Evolutionary conservation across 305 asterid genomes (phyloP).

Genomic region (Fraxinus nigra): DNA sequence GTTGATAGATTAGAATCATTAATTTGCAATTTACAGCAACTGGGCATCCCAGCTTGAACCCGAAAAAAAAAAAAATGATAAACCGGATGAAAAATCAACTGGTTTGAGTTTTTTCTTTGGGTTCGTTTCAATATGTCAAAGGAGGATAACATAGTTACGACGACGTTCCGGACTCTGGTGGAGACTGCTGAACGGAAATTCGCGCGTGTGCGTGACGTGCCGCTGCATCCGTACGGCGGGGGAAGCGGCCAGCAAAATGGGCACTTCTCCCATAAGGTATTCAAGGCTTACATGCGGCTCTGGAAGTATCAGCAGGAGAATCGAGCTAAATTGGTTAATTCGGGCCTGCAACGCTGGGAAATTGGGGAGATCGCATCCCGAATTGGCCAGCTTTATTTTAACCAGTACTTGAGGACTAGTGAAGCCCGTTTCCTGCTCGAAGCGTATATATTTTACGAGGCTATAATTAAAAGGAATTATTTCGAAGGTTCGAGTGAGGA

Average conservation of each 20-base stretch:
- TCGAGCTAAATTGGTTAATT: slow-evolving; percentile 58
- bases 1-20: neutral
- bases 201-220: slow-evolving; percentile 91
- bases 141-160: slow-evolving; percentile 45
- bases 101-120: slow-evolving; percentile 9
- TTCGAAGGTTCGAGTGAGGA: slow-evolving; percentile 79
- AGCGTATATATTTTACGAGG: slow-evolving; percentile 88
- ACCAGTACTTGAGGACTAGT: slow-evolving; percentile 91
- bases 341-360: slow-evolving; percentile 94
- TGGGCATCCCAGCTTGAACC: slow-evolving; percentile 3
- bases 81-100: slow-evolving; percentile 19
- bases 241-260: slow-evolving; percentile 47
- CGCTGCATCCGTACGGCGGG: slow-evolving; percentile 67
- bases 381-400: slow-evolving; percentile 85
- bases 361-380: slow-evolving; percentile 99
- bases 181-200: slow-evolving; percentile 90
- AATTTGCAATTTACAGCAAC: slow-evolving; percentile 17
- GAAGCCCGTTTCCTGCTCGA: slow-evolving; percentile 86
- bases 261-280: slow-evolving; percentile 78
- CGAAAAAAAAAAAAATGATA: slow-evolving; percentile 30
- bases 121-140: slow-evolving; percentile 39
- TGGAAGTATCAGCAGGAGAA: slow-evolving; percentile 95
- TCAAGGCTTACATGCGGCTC: slow-evolving; percentile 75
- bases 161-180: slow-evolving; percentile 58
- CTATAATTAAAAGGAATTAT: slow-evolving; percentile 71